Evolutionary conservation across 352 stramenopile genomes (phyloP), one percentile per base, ranked within the genome.

Genomic region (Pythium guiyangense): DNA sequence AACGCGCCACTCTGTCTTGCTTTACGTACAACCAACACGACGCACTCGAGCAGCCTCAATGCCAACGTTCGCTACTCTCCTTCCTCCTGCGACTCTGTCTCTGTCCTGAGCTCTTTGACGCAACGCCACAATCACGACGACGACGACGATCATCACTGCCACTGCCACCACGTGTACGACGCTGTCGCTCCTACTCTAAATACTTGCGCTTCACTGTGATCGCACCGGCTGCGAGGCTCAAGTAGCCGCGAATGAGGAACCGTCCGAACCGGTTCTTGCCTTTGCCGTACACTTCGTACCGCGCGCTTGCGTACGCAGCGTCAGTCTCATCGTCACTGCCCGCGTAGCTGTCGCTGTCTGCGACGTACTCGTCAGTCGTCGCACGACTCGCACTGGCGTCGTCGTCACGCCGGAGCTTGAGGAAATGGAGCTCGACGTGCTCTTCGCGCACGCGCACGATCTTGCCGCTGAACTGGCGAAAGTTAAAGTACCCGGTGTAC

Each of bases 191-290:
- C 52, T 57, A 63, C 18, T 88, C 74, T 57, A 87, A 66, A 66
- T 90, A 90, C 44, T 67, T 67, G 25, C 80, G 68, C 17, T 79
- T 80, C 48, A 91, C 72, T 1, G 50, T 67, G 44, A 91, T 76
- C 14, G 59, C 64, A 6, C 74, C 69, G 18, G 63, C 69, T 46
- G 67, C 65, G 10, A 66, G 64, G 47, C 83, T 85, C 27, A 81
- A 47, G 45, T 84, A 89, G 18, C 80, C 80, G 60, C 67, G 72
- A 49, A 91, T 85, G 6, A 91, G 66, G 55, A 91, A 91, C n/a
- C 60, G 56, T 0, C 80, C 80, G 44, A 74, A 91, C 40, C 61
- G 72, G 52, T 91, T 91, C 55, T 76, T 77, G 26, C 80, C 80
- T 35, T 74, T 79, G 49, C 80, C 80, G n/a, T 86, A 68, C 51